Base-by-base conservation (phyloP, 345 rosid genomes). In the Pseudoturritis turrita region DNA sequence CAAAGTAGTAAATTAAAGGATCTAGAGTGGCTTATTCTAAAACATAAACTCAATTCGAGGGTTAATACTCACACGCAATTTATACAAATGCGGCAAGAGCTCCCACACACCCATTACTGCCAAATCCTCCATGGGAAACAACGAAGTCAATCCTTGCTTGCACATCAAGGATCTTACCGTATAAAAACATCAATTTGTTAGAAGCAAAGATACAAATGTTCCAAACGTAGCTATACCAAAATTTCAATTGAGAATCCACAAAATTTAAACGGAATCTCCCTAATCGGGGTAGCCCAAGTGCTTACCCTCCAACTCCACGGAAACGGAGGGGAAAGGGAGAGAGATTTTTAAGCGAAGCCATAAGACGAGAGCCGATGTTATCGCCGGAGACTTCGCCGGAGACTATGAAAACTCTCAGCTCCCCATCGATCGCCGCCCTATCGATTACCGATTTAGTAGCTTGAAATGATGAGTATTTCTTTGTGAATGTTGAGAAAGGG, bases 341-440 rank as follows among this genome's bases (percentile, higher is more conserved):
- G 46, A 95, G 86, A 10, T 79, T 78, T 73, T 85, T 88, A 64
- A 91, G 79, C 10, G 96, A 86, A 10, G 81, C 40, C 96, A 91
- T 95, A 61, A 95, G 96, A 72, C 96, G 96, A 72, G 91, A 87
- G 37, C 77, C 96, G 23, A 95, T 87, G 62, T 87, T 71, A 68
- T 95, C 97, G 23, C 97, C 99, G 28, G 97, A 91, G 65, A 89
- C 96, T 79, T 95, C 99, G 9, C 97, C 99, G 13, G 97, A 83
- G 53, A 89, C 87, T 45, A 91, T 50, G 78, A 91, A 94, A 39
- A 87, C 84, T 39, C 91, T 89, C 6, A 95, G 83, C 80, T 95
- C 97, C 13, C 90, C 96, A 54, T 88, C 93, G 36, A 62, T 73
- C 41, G 68, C 71, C 14, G 89, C 96, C 44, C n/a, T 72, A 2